Conservation (phyloP, 352 stramenopile species). For the Globisporangium carolinianum region DNA sequence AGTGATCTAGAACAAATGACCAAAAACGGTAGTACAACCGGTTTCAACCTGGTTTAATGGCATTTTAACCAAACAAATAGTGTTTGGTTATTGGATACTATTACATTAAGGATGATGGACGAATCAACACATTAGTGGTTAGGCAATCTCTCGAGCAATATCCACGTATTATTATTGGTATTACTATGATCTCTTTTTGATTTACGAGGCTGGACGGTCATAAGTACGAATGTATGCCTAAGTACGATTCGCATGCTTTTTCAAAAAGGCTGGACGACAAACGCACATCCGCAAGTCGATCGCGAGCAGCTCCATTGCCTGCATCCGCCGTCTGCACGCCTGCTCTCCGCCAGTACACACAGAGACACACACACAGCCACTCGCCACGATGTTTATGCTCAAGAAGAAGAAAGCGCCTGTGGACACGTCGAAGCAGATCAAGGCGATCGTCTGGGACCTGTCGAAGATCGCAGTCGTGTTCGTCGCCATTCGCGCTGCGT, state of each 20-base stretch:
- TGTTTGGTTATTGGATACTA: too few relatives aligned
- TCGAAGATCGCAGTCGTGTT: conserved; percentile 74
- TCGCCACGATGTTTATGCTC: conserved; percentile 72
- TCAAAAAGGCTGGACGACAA: not conserved
- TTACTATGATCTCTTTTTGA: too few relatives aligned
- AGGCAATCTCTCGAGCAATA: too few relatives aligned
- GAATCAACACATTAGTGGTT: too few relatives aligned
- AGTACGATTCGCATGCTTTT: not conserved
- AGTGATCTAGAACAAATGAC: too few relatives aligned
- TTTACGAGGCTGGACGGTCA: too few relatives aligned
- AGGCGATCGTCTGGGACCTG: conserved; percentile 65
- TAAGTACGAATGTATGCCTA: not conserved
- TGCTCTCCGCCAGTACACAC: not conserved
- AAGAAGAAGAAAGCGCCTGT: conserved; percentile 87
- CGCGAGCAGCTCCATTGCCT: not conserved
- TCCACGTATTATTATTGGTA: too few relatives aligned
- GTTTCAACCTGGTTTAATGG: too few relatives aligned
- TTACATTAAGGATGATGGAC: too few relatives aligned
- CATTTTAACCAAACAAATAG: too few relatives aligned
- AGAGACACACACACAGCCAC: not conserved
- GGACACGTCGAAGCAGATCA: conserved; percentile 70
- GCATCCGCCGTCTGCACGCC: not conserved
- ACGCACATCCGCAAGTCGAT: not conserved
- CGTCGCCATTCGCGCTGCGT: conserved; percentile 63
- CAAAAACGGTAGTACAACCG: too few relatives aligned